Base-by-base conservation (phyloP, 345 rosid species). In the Dipteronia dyeriana region DNA sequence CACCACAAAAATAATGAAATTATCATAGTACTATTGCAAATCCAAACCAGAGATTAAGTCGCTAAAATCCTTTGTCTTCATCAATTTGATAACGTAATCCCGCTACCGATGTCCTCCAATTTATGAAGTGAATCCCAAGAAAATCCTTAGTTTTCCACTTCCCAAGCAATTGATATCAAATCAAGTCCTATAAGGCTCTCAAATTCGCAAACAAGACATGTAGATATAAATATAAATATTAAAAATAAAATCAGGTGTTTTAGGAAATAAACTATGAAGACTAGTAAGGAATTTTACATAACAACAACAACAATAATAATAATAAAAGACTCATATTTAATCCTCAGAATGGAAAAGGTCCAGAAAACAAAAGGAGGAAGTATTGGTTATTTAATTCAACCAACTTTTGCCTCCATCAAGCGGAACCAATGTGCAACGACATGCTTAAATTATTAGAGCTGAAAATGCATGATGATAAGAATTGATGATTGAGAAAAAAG, bases 111-210 rank as follows among this genome's bases (percentile, higher is more conserved):
- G 43, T 13, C 13, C 41, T 68, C 47, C 23, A 54, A 75, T 23
- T 73, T 17, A 43, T 29, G 26, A 22, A 9, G 23, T n/a, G 53
- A 53, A n/a, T 41, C 49, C 34, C 47, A 43, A 57, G 54, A 76
- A 74, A 25, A 61, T 25, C 3, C 77, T 51, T 14, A 13, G 70
- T 74, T 59, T 34, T 25, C 53, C 54, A 20, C 73, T 45, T 22
- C 53, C 5, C 14, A 13, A 31, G 64, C 45, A 57, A 34, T 66
- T 51, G 23, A 34, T 34, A 34, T 64, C 19, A 29, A 75, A 31
- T 66, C 17, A 38, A 66, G 62, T 11, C 45, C 17, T 47, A 29
- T 34, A 13, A 25, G 22, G 70, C 61, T 31, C 22, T n/a, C 34
- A 34, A 74, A 59, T 34, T 38, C 26, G 0, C 39, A 20, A 53